phyloP scores from a whole-genome alignment of 2,329 filamentous ascomycete species.

The Talaromyces sp. region DNA sequence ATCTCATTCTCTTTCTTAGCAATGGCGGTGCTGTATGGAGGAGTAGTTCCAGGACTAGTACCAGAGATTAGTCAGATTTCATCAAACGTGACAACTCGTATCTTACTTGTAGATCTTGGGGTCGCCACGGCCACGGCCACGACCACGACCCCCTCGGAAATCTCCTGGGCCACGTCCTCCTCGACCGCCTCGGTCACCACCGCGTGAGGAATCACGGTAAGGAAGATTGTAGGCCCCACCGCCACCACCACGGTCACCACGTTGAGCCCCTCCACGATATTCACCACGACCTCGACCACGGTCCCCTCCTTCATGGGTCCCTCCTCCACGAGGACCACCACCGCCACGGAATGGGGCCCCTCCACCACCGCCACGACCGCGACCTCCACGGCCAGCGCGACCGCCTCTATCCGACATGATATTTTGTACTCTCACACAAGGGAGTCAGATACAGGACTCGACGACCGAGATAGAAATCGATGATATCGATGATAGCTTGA shows the following conservation, averaged over 20 bases:
- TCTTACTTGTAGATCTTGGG: conserved; percentile 19
- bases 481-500: background rate
- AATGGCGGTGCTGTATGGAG: background rate
- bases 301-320: background rate
- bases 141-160: conserved; percentile 3
- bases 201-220: background rate
- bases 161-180: background rate
- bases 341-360: background rate
- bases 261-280: conserved; percentile 3
- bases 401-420: background rate
- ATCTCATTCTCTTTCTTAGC: conserved; percentile 9
- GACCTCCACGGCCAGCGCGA: background rate
- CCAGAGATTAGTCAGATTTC: background rate
- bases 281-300: conserved; percentile 23
- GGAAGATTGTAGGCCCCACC: background rate
- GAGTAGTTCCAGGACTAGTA: background rate
- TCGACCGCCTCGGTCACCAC: background rate
- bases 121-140: conserved; percentile 23
- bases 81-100: background rate
- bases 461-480: background rate
- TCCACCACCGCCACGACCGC: background rate
- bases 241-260: conserved; percentile 1
- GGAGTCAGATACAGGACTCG: background rate
- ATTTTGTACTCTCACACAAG: background rate
- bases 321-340: conserved; percentile 7